Base-by-base conservation (phyloP, 768 basidiomycete species). In the button mushroom (Agaricus bisporus) region DNA sequence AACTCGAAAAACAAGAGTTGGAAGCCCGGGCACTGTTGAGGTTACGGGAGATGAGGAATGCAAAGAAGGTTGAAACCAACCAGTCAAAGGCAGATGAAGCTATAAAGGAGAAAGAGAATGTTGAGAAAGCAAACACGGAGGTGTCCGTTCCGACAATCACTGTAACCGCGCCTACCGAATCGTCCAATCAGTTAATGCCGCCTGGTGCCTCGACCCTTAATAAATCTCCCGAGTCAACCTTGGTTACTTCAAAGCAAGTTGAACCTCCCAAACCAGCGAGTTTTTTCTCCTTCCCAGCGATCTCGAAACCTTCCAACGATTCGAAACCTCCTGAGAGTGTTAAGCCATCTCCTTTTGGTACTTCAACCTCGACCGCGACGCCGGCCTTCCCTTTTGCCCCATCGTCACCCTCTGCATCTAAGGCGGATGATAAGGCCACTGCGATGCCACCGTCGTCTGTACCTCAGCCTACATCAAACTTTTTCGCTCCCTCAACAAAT, bases 1-100 rank as follows among this genome's bases (percentile, higher is more conserved):
- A 88, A 68, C 90, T 86, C 86, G 89, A 91, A 66, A 91, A 89
- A 56, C 88, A 91, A 65, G 88, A 92, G 59, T 66, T 88, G 28
- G 89, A 92, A 61, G 89, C 89, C 3, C 80, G 80, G 41, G 86
- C 88, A 20, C 85, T 91, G 77, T 78, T 79, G 61, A 84, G 77
- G 62, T 79, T 91, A 60, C 74, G 88, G 46, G 73, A 77, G 51
- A 71, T 72, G 11, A 75, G 69, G 53, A 64, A 65, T 49, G 70
- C 70, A 57, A 78, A 75, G 60, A 69, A 80, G 66, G 63, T 74
- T 68, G 70, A 68, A 59, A 63, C 54, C 41, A 61, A 63, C 28
- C 74, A 76, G 61, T 72, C 73, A 49, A 68, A 67, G 61, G 73
- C 73, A 62, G 73, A 75, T 56, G 65, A 64, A 57, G 53, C 55